Conservation (phyloP, 2,329 filamentous ascomycete species). For the Chrysosporium queenslandicum region DNA sequence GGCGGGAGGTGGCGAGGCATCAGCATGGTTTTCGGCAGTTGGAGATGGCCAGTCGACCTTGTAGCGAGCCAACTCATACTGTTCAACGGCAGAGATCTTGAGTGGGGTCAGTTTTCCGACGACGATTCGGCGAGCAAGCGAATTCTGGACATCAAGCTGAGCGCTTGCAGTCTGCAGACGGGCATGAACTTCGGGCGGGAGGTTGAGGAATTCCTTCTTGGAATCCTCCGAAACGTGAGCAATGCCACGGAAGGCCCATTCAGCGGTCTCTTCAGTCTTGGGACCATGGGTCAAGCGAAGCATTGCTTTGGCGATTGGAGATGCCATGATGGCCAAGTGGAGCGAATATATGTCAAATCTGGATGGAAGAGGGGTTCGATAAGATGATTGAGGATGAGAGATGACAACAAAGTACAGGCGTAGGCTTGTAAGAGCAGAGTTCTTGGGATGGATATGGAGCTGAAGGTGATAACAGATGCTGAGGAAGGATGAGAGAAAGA, state of each 20-base stretch:
- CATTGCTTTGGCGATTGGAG: background rate
- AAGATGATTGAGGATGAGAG: too few species aligned
- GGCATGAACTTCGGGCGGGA: conserved; percentile 15
- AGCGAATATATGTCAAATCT: background rate
- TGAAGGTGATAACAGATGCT: background rate
- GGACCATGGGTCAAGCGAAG: background rate
- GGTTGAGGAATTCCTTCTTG: conserved; percentile 10
- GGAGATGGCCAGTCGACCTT: conserved; percentile 10
- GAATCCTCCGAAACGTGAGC: conserved; percentile 8
- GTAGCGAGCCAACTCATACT: conserved; percentile 15
- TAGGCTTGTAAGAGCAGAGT: too few species aligned
- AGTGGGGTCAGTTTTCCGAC: background rate
- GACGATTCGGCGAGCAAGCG: background rate
- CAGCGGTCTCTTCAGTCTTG: background rate
- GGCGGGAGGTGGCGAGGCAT: background rate
- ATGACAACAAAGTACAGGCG: background rate
- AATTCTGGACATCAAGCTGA: conserved; percentile 14
- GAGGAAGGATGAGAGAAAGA: background rate
- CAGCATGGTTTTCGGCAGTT: background rate
- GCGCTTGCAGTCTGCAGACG: conserved; percentile 14
- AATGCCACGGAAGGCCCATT: conserved; percentile 11
- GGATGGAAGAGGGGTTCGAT: too few species aligned
- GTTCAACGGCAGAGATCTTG: conserved; percentile 10
- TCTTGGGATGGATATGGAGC: background rate
- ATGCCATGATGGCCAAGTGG: background rate